phyloP scores from a whole-genome alignment of 331 rosid species.

The Quercus phellos region DNA sequence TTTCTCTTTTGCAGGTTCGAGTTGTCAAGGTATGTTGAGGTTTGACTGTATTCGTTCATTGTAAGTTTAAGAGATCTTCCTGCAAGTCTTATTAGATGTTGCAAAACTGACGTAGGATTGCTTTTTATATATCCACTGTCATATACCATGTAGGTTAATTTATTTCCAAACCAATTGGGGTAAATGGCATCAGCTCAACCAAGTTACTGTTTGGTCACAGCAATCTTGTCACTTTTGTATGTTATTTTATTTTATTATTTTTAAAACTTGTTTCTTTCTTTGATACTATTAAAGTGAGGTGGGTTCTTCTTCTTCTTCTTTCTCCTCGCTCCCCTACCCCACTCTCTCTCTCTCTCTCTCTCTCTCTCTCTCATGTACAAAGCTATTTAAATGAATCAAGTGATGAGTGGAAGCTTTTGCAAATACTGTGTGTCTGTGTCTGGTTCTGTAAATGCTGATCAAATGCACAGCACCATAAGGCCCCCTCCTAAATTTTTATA shows the following conservation, averaged over 20 bases:
- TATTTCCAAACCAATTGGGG: neutral
- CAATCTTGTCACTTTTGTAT: neutral
- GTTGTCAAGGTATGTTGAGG: constrained; percentile 82
- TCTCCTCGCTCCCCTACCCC: too few species aligned
- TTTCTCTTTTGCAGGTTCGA: constrained; percentile 77
- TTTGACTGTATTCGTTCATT: constrained; percentile 27
- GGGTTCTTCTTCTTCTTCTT: neutral
- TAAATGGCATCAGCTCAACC: neutral
- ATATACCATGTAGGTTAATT: neutral
- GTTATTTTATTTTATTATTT: neutral
- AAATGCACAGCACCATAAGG: neutral
- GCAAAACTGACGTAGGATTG: neutral
- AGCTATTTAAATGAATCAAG: neutral
- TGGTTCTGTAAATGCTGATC: neutral
- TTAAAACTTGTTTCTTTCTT: neutral
- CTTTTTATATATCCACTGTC: neutral
- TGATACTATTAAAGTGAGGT: neutral
- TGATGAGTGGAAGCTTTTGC: neutral
- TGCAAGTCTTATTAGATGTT: constrained; percentile 7
- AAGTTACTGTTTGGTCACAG: neutral
- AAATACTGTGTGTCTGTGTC: neutral
- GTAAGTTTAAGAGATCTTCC: constrained; percentile 34
- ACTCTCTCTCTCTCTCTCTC: neutral
- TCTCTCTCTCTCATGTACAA: neutral
- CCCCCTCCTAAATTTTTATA: neutral